A percentile compares a stretch with the other conserved stretches of the same genome.
phyloP scores from a whole-genome alignment of 176 grass and related monocot genomes.

The Zoysia japonica region DNA sequence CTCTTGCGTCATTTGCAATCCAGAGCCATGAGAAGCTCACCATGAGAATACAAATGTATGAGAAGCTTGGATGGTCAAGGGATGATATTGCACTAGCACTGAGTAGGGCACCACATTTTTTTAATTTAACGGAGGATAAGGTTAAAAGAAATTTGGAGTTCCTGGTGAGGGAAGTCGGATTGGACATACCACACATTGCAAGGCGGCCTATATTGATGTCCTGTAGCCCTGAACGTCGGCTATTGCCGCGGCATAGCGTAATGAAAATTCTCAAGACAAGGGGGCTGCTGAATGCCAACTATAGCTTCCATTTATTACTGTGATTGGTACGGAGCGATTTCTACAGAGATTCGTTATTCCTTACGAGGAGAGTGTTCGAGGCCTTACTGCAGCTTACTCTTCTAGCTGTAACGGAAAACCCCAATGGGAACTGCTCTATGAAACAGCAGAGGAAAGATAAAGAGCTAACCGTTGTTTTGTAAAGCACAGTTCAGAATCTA shows the following conservation, averaged over 20 bases:
- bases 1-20: neutral
- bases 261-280: conserved; percentile 10
- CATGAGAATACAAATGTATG: neutral
- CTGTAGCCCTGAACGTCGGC: neutral
- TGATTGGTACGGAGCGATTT: neutral
- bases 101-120: neutral
- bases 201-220: neutral
- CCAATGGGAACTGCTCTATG: neutral
- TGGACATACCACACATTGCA: neutral
- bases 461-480: neutral
- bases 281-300: neutral
- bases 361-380: neutral
- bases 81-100: neutral
- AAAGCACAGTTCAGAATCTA: neutral
- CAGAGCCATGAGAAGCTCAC: neutral
- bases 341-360: neutral
- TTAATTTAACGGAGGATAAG: neutral
- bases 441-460: neutral
- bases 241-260: neutral
- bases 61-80: conserved; percentile 7
- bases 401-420: conserved; percentile 10
- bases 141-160: neutral
- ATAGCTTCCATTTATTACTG: neutral
- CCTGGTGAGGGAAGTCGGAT: neutral
- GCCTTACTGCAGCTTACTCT: conserved; percentile 6